Evolutionary conservation across 345 rosid genomes (phyloP), one percentile per base, ranked within the genome.

Genomic region (Euphorbia pulcherrima): DNA sequence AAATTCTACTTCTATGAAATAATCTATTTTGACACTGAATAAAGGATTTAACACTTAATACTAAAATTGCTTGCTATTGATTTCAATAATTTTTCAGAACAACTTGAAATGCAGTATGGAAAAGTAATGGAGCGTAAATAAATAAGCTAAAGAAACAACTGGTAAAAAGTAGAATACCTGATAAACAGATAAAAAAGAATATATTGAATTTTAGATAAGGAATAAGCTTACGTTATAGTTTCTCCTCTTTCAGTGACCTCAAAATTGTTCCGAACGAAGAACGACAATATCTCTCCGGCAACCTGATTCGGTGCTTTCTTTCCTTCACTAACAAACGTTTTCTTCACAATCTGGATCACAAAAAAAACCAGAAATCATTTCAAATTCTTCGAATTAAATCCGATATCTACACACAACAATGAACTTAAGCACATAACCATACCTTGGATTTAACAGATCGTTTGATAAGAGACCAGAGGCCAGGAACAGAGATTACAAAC

Each of bases 391-490:
- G 24, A 52, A n/a, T 33, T 33, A 33, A 33, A 33, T 52, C 9
- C 7, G 12, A 1, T 18, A 52, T 52, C 57, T 10, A 11, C 21
- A 11, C 21, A 23, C 57, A 65, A 2, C 62, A 7, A 17, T 41
- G n/a, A 51, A 2, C 51, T 2, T 33, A 7, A 2, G 37, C 37
- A 33, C 4, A 33, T 33, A 33, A 33, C 37, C 26, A 27, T 67
- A 89, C 97, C 97, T 90, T 93, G 68, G 98, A 93, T 74, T 93
- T 90, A 55, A 90, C 97, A 57, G 97, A 93, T 76, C 97, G 98
- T 77, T 93, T 93, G 74, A 93, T 93, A 53, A 90, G 97, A 17
- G 98, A 93, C 98, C 98, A 93, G 63, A 93, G 93, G 33, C 98
- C 97, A 4, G 97, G 98, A 69, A 93, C 96, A 51, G 94, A 93